Evolutionary conservation across 495 filamentous ascomycete species (phyloP).

Genomic region (Trichoderma gamsii): DNA sequence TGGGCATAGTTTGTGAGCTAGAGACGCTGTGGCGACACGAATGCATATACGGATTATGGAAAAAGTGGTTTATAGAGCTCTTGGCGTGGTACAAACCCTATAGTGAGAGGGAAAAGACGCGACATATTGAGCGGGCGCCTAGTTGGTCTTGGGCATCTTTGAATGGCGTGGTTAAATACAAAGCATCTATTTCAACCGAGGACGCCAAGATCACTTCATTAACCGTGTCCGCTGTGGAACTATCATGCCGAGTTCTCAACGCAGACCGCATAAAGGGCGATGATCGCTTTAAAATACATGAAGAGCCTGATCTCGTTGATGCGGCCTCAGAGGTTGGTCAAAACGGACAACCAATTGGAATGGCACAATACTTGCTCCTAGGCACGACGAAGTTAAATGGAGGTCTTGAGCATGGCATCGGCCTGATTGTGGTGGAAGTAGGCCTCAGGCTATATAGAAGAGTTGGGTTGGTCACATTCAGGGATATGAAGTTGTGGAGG

Average conservation of each 20-base stretch:
- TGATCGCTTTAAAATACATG: neutral
- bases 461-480: neutral
- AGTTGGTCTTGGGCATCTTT: constrained; percentile 13
- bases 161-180: neutral
- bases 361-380: neutral
- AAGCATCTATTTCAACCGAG: neutral
- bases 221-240: neutral
- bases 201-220: neutral
- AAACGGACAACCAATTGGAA: neutral
- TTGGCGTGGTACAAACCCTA: neutral
- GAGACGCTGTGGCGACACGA: constrained; percentile 2
- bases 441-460: neutral
- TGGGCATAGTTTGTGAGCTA: constrained; percentile 5
- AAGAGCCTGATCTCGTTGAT: neutral
- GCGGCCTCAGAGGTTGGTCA: neutral
- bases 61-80: neutral
- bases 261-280: neutral
- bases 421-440: neutral
- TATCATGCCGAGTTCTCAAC: neutral
- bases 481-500: neutral
- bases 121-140: neutral
- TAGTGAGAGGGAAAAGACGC: neutral
- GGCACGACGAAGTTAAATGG: neutral
- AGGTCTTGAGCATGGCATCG: neutral
- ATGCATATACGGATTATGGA: constrained; percentile 5